Percentiles rank a stretch among this genome's conserved stretches.
phyloP scores from a whole-genome alignment of 345 rosid genomes.

The Cardamine chenopodiifolia region DNA sequence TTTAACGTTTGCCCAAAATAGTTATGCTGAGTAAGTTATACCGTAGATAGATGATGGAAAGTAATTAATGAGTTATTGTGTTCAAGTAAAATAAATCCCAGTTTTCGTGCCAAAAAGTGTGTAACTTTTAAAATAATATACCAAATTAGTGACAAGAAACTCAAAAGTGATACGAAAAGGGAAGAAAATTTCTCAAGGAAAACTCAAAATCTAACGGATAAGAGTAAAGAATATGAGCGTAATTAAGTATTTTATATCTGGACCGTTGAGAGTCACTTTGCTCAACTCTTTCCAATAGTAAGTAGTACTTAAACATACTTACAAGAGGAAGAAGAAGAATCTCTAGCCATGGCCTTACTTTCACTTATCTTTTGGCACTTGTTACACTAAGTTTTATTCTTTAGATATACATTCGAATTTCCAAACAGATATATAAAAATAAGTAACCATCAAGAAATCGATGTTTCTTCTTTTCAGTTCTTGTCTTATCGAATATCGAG shows the following conservation, averaged over 20 bases:
- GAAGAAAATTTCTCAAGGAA: not conserved
- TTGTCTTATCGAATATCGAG: not conserved
- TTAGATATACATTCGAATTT: not conserved
- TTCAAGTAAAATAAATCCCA: not conserved
- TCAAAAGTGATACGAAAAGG: not conserved
- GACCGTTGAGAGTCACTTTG: not conserved
- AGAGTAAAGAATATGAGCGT: not conserved
- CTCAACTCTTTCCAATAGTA: not conserved
- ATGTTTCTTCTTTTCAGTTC: not conserved
- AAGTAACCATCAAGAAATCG: slow-evolving; percentile 18
- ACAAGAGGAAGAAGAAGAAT: too few species aligned
- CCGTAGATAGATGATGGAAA: too few species aligned
- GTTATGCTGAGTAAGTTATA: too few species aligned
- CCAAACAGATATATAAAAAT: not conserved
- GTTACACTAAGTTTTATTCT: too few species aligned
- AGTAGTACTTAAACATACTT: not conserved
- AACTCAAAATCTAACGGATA: not conserved
- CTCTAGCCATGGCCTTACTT: too few species aligned
- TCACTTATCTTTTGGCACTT: too few species aligned
- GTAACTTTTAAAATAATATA: too few species aligned
- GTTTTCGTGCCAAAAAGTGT: too few species aligned
- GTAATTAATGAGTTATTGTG: not conserved
- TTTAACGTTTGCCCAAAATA: too few species aligned
- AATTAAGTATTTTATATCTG: not conserved
- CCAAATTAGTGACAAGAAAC: not conserved